A percentile compares a stretch with the other conserved stretches of the same genome.
These are phyloP conservation scores for Neurospora sp. DNA, from an alignment of 495 filamentous ascomycete species.

Conservation along the genomic window DNA sequence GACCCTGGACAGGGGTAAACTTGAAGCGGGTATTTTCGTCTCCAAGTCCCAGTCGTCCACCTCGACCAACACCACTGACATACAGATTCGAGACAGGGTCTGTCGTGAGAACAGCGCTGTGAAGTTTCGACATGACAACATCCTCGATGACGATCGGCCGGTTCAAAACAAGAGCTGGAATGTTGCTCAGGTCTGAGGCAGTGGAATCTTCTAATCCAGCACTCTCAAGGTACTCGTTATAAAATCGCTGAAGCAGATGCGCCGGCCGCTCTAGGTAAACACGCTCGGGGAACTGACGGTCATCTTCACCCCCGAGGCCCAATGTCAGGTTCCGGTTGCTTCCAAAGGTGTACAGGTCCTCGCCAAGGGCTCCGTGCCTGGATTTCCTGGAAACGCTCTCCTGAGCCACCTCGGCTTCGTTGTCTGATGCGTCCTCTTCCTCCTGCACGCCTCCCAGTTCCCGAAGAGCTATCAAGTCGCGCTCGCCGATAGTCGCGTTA, in stretches of 20 bases:
- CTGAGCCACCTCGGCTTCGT: conserved; percentile 17
- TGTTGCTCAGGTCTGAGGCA: conserved; percentile 30
- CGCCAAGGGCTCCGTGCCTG: conserved; percentile 34
- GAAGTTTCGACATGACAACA: conserved; percentile 78
- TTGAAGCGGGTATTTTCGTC: conserved; percentile 80
- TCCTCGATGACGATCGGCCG: conserved; percentile 64
- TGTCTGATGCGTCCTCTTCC: conserved; percentile 31
- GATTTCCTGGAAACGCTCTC: conserved; percentile 4
- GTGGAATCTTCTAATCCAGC: conserved; percentile 17
- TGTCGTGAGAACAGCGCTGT: conserved; percentile 81
- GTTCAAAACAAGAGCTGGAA: conserved; percentile 61
- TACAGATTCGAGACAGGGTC: conserved; percentile 90
- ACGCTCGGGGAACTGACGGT: conserved; percentile 85
- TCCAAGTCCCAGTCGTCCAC: conserved; percentile 82
- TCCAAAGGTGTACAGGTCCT: conserved; percentile 86
- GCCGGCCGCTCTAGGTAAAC: conserved; percentile 69
- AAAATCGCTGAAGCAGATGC: conserved; percentile 61
- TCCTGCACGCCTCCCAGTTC: conserved; percentile 12
- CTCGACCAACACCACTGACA: conserved; percentile 83
- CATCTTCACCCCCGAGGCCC: conserved; percentile 86
- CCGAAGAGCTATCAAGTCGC: conserved; percentile 21
- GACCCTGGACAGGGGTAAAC: conserved; percentile 69
- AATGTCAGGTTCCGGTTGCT: conserved; percentile 92
- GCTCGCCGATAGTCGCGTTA: conserved; percentile 64
- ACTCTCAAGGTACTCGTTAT: conserved; percentile 45